Percentiles rank a stretch among this genome's conserved stretches.
phyloP scores from a whole-genome alignment of 2,329 filamentous ascomycete species.

The Xylaria arbuscula region DNA sequence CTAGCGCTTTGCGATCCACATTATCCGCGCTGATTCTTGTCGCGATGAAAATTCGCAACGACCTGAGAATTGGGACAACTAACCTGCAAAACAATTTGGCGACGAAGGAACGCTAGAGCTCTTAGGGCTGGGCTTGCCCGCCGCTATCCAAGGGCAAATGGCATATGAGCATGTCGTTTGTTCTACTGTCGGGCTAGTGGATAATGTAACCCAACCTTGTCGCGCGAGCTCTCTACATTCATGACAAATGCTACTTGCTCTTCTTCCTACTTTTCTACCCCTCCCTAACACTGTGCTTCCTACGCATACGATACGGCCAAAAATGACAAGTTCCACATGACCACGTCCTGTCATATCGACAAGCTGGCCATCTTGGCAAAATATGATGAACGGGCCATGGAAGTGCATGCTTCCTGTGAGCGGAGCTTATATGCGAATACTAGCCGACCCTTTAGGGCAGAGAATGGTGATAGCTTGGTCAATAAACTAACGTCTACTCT shows the following conservation, averaged over 20 bases:
- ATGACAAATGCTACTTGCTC: constrained; percentile 31
- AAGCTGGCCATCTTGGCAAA: neutral
- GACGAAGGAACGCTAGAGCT: neutral
- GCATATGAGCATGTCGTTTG: neutral
- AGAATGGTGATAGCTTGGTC: constrained; percentile 2
- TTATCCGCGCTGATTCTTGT: constrained; percentile 7
- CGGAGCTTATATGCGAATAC: neutral
- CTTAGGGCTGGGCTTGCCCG: neutral
- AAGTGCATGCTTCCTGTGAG: neutral
- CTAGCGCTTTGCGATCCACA: constrained; percentile 10
- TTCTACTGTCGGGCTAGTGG: neutral
- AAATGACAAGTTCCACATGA: neutral
- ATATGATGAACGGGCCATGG: neutral
- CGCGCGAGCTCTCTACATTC: neutral
- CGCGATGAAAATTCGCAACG: constrained; percentile 6
- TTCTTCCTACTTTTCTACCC: neutral
- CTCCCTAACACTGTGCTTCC: constrained; percentile 12
- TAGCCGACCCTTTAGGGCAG: neutral
- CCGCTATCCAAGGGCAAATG: neutral
- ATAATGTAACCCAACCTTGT: constrained; percentile 19
- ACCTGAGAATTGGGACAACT: neutral
- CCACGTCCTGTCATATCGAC: neutral
- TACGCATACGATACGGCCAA: neutral
- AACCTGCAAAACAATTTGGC: neutral
- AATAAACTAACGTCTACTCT: neutral